Base-by-base conservation (phyloP, 805 yeast species). In the Isabelozyma rhagii region DNA sequence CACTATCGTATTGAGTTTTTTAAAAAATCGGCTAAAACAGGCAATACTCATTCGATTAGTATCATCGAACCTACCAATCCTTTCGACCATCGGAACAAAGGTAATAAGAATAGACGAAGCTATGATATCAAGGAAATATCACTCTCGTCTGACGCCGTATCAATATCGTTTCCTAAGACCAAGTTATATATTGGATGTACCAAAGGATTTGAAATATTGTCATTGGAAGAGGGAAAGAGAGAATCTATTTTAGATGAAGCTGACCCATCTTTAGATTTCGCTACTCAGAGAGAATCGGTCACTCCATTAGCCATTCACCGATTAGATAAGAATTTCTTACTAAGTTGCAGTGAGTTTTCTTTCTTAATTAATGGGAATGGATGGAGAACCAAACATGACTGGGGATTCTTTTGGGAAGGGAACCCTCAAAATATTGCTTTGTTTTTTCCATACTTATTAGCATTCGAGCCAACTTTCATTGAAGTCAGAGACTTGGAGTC, bases 341-440 rank as follows among this genome's bases (percentile, higher is more conserved):
- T 94, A 55, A 86, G 92, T 64, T 94, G 92, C 65, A 83, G 96
- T 4, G 97, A 91, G 63, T 91, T 93, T 64, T 93, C 97, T 44
- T 94, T 94, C 67, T 91, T 89, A 68, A 96, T 94, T 58, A 92
- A 94, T 62, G 80, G 87, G 51, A 92, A 92, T 66, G 99, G 99
- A 21, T 94, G 99, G 99, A 80, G 97, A 58, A 86, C 96, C 15
- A 83, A 92, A 54, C 89, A 94, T 42, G 93, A 89, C 46, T 92
- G 97, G 92, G 87, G 92, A 55, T 85, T 94, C 47, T 84, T 87
- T 63, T 94, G 99, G 99, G 98, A 94, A 70, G 97, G 98, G 38
- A 81, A 84, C 46, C 98, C 99, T 5, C 94, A 87, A 61, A 83
- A 85, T 53, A 90, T 94, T 66, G 96, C 97, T 14, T 77, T 94